Evolutionary conservation across 2,329 filamentous ascomycete genomes (phyloP).

Genomic region (Chaetomiaceae sp.): DNA sequence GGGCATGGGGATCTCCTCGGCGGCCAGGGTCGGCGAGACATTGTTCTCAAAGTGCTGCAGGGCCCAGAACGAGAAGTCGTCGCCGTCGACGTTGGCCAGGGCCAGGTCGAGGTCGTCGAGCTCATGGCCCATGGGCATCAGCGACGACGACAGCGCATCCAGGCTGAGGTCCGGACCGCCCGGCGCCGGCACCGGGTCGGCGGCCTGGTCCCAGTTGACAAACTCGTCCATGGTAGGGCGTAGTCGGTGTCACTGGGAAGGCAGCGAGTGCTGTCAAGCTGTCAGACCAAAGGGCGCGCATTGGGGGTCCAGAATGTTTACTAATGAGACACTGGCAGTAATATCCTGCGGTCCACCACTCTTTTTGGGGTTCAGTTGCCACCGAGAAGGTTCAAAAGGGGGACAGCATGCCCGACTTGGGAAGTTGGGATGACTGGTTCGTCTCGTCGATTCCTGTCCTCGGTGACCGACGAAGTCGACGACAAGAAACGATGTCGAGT

Average conservation of each 20-base stretch:
- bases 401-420: not conserved
- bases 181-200: conserved; percentile 28
- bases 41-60: conserved; percentile 52
- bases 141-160: conserved; percentile 16
- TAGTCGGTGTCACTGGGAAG: not conserved
- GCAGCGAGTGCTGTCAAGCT: conserved; percentile 3
- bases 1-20: conserved; percentile 20
- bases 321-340: conserved; percentile 8
- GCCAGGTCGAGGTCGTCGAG: conserved; percentile 48
- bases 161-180: conserved; percentile 32
- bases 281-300: conserved; percentile 17
- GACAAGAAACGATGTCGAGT: not conserved
- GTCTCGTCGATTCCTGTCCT: not conserved
- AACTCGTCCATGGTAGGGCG: conserved; percentile 50
- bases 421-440: too few relatives aligned
- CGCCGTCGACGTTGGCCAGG: conserved; percentile 52
- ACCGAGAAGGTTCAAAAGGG: not conserved
- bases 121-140: conserved; percentile 21
- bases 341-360: conserved; percentile 1
- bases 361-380: not conserved
- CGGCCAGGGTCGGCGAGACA: conserved; percentile 30
- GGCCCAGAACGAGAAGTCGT: conserved; percentile 57
- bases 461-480: not conserved
- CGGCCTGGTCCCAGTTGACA: conserved; percentile 57
- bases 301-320: conserved; percentile 2